Evolutionary conservation across 768 basidiomycete genomes (phyloP).

Genomic region (Suillus sp.): DNA sequence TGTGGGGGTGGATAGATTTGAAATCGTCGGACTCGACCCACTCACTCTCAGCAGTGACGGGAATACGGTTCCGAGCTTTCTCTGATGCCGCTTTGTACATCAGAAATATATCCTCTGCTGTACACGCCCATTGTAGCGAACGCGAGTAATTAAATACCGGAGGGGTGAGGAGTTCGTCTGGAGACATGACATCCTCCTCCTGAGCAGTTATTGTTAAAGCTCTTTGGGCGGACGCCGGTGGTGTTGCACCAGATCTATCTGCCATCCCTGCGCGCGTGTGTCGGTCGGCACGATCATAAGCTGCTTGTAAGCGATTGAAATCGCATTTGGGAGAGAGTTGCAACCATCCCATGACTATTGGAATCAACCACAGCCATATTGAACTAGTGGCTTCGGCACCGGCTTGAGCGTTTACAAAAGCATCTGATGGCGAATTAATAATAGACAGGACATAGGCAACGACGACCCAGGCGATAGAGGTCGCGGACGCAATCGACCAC

Average conservation of each 20-base stretch:
- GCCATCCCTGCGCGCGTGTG: conserved; percentile 22
- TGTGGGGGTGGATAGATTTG: conserved; percentile 8
- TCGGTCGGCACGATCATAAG: conserved; percentile 30
- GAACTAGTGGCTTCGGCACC: conserved; percentile 22
- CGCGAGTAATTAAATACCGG: conserved; percentile 12
- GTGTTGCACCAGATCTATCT: not conserved
- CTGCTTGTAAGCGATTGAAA: conserved; percentile 29
- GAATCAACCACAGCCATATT: conserved; percentile 41
- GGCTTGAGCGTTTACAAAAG: not conserved
- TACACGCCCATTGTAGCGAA: conserved; percentile 3
- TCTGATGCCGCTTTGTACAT: not conserved
- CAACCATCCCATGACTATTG: conserved; percentile 37
- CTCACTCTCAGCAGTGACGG: not conserved
- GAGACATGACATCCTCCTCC: conserved; percentile 5
- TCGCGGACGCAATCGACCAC: conserved; percentile 37
- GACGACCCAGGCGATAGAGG: conserved; percentile 40
- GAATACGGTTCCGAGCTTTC: not conserved
- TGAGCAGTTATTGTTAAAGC: not conserved
- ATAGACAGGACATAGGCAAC: conserved; percentile 35
- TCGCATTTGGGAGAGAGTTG: conserved; percentile 39
- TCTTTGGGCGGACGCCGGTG: not conserved
- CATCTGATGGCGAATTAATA: conserved; percentile 26
- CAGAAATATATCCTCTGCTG: not conserved
- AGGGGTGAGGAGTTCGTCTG: conserved; percentile 8
- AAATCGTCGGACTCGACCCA: conserved; percentile 1